Evolutionary conservation across 1,139 yeast genomes (phyloP).

Genomic region (Kodamaea arcana): DNA sequence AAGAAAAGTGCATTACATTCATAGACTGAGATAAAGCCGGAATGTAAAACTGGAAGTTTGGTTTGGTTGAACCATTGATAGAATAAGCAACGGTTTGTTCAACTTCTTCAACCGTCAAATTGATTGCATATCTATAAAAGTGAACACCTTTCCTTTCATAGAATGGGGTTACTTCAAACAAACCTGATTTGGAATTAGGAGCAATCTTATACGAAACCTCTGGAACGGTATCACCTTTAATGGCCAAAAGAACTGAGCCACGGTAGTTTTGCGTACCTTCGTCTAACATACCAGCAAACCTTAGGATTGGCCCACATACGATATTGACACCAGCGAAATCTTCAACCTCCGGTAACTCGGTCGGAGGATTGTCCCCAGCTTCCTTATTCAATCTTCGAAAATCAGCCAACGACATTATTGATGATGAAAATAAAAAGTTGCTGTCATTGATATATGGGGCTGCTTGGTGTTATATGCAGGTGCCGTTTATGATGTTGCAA

Average conservation of each 20-base stretch:
- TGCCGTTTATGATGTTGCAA: too few relatives aligned
- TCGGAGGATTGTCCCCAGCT: constrained; percentile 24
- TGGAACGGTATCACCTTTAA: constrained; percentile 35
- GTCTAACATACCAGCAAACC: constrained; percentile 60
- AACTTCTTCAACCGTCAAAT: constrained; percentile 36
- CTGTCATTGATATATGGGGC: too few relatives aligned
- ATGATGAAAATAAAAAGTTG: too few relatives aligned
- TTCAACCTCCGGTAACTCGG: constrained; percentile 22
- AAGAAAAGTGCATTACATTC: constrained; percentile 79
- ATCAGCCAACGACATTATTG: constrained; percentile 26
- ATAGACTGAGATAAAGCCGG: constrained; percentile 61
- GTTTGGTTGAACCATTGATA: constrained; percentile 42
- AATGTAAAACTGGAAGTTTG: constrained; percentile 48
- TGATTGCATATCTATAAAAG: constrained; percentile 63
- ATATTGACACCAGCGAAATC: constrained; percentile 34
- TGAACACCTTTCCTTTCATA: constrained; percentile 46
- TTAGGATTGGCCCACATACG: constrained; percentile 73
- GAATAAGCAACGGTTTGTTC: constrained; percentile 64
- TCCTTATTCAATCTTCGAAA: constrained; percentile 24
- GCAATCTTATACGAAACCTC: constrained; percentile 29
- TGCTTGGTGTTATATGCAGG: too few relatives aligned
- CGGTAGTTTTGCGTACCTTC: constrained; percentile 48
- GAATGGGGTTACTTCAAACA: constrained; percentile 42
- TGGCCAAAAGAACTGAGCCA: constrained; percentile 61
- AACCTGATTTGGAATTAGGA: constrained; percentile 41